Conservation (phyloP, 805 yeast species). For the Wickerhamiella azymoides region DNA sequence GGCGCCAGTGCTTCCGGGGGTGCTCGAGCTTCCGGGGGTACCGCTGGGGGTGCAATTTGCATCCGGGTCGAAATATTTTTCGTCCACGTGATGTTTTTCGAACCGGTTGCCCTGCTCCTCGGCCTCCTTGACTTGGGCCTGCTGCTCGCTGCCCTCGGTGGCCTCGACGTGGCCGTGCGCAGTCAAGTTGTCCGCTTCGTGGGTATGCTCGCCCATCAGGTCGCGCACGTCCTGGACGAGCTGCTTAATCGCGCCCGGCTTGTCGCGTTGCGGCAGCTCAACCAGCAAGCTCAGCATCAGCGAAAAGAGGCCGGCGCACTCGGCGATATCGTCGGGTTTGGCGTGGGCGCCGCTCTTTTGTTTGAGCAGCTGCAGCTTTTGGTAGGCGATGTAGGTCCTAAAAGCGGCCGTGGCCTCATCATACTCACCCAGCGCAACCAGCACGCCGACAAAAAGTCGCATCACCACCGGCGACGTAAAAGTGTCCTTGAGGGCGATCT, state of each 20-base stretch:
- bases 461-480: constrained; percentile 26
- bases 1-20: too few species aligned
- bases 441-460: constrained; percentile 21
- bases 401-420: constrained; percentile 25
- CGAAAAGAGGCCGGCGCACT: constrained; percentile 13
- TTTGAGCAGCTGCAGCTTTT: constrained; percentile 19
- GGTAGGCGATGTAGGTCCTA: constrained; percentile 21
- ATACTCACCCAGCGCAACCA: constrained; percentile 19
- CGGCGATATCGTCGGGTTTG: constrained; percentile 16
- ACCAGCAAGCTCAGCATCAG: constrained; percentile 11
- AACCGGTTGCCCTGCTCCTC: too few species aligned
- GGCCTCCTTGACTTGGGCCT: background rate
- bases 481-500: constrained; percentile 14
- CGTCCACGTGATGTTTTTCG: background rate
- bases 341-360: constrained; percentile 19
- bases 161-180: too few species aligned
- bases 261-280: background rate
- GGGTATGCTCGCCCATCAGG: constrained; percentile 13
- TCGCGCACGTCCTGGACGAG: constrained; percentile 5
- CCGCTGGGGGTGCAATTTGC: too few species aligned
- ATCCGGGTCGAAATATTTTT: background rate
- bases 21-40: too few species aligned
- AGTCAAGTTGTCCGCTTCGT: too few species aligned
- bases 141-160: background rate
- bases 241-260: background rate